Evolutionary conservation across 345 rosid genomes (phyloP), one percentile per base, ranked within the genome.

Genomic region (Murraya koenigii): DNA sequence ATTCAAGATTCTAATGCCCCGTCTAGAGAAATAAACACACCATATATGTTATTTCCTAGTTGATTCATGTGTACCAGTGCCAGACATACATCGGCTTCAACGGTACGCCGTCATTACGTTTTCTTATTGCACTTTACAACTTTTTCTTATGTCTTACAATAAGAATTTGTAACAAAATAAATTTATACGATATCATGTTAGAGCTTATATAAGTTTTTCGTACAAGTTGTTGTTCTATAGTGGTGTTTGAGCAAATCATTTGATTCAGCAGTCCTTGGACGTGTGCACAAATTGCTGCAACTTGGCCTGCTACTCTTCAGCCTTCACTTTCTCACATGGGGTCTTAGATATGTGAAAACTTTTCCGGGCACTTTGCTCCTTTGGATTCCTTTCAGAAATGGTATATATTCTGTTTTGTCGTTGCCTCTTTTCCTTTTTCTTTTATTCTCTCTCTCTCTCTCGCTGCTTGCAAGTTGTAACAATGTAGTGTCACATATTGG

Each of bases 351-450:
- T 60, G 69, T 64, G 63, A 76, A 15, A 14, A 8, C 33, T 65
- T 13, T 32, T 56, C 64, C 66, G 59, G 77, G 75, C 69, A 23
- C 25, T 23, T 36, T 35, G 17, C 35, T 23, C 58, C 33, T 75
- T 58, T 36, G 14, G 9, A 19, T 1, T 6, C 56, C 59, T 44
- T 39, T 41, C 41, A 55, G 62, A n/a, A 35, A 44, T 35, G 64
- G 64, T 66, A 23, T 49, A 64, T 75, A 25, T 66, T 52, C 39
- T 63, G 69, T n/a, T 75, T 63, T 75, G 17, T 60, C 66, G 39
- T 25, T 73, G 66, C 66, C 17, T 73, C 25, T 17, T n/a, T 59
- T 15, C n/a, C n/a, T n/a, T n/a, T n/a, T n/a, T n/a, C n/a, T n/a
- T n/a, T n/a, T n/a, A n/a, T n/a, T n/a, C n/a, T 13, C 49, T 44